Evolutionary conservation across 441 rosid genomes (phyloP), one percentile per base, ranked within the genome.

Genomic region (Jatropha podagrica): DNA sequence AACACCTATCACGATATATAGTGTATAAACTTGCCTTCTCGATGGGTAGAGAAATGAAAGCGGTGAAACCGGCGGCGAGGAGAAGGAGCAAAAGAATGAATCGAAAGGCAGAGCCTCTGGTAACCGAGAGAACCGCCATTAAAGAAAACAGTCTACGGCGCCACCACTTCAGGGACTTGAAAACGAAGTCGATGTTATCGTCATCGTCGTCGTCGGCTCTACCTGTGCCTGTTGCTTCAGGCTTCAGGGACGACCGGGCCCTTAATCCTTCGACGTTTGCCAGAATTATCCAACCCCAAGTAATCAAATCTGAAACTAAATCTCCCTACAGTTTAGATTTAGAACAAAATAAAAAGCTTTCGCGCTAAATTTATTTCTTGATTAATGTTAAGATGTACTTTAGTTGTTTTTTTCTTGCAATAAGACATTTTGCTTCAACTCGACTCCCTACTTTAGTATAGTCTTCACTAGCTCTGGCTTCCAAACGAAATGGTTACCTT

Each of bases 221-320:
- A 58, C 10, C 61, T 3, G 20, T n/a, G 61, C 61, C 61, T 58
- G 32, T 10, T 58, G 61, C 26, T n/a, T 58, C 61, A 58, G 61
- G 61, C 61, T 58, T 58, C 26, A 58, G 32, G 26, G 26, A 58
- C 26, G 61, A 58, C 12, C 61, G 61, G 27, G 61, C 61, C 61
- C 61, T 58, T 11, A 58, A 10, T 58, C 61, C 61, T 20, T 58
- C 61, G 27, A 58, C 61, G 32, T 58, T 58, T 58, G 61, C 61
- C 61, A 58, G 61, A 58, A 7, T 58, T 58, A 58, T 58, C 61
- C 61, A 20, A 58, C 8, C 58, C 8, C 26, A 58, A 7, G 1
- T 8, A 58, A 58, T 58, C 61, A 58, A 58, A 54, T 5, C 20
- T 54, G 1, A 54, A 18, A 54, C n/a, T 2, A 54, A 54, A 17